A percentile compares a stretch with the other conserved stretches of the same genome.
phyloP scores from a whole-genome alignment of 306 rosid genomes.

The Oxytropis ochrocephala region DNA sequence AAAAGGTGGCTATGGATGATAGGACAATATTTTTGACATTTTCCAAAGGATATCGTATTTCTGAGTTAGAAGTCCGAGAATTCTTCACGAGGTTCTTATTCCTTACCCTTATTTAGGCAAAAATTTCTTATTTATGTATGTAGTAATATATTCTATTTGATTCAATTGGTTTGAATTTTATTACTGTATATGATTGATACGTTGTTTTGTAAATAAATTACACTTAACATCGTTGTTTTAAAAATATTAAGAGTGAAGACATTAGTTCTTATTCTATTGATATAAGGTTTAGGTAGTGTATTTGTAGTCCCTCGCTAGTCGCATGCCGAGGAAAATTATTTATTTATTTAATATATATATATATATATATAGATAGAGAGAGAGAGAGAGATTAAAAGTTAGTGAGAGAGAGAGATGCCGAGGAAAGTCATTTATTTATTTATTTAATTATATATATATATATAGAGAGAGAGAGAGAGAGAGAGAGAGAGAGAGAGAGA shows the following conservation, averaged over 20 bases:
- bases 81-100: constrained; percentile 34
- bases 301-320: not conserved
- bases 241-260: not conserved
- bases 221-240: not conserved
- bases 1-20: constrained; percentile 21
- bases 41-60: constrained; percentile 60
- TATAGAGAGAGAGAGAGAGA: no score
- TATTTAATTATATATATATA: no score
- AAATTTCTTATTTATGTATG: not conserved
- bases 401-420: no score
- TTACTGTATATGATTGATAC: not conserved
- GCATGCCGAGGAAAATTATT: not conserved
- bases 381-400: no score
- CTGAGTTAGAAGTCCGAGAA: constrained; percentile 38
- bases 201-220: no score
- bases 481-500: no score
- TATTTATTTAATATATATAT: no score
- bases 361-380: no score
- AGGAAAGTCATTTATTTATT: no score
- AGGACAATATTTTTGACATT: constrained; percentile 65
- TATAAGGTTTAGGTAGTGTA: no score
- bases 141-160: not conserved
- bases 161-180: not conserved
- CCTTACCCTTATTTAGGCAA: not conserved
- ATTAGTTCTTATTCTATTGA: no score